Base-by-base conservation (phyloP, 176 grass and related monocot species). In the Carex parvula region DNA sequence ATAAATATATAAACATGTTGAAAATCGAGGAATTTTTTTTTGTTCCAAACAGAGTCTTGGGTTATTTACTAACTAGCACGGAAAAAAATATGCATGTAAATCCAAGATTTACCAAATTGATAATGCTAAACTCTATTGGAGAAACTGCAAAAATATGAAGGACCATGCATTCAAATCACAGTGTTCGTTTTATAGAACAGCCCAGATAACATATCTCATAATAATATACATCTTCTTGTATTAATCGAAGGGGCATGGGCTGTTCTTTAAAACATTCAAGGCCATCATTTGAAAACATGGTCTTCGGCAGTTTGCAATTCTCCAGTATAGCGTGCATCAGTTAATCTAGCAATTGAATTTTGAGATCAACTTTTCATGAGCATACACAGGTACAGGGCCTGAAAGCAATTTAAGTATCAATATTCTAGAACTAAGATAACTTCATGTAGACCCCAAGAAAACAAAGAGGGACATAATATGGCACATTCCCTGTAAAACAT, bases 271-370 rank as follows among this genome's bases (percentile, higher is more conserved):
- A 44, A 74, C 50, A 74, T 24, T 6, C 3, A 74, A 24, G 18
- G 21, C 12, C 18, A 52, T 26, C n/a, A 52, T 74, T 74, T 74
- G 3, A 20, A 48, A 48, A 48, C 69, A 72, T 7, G 12, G 10
- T 22, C 18, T 24, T 41, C 14, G 2, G 66, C 6, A 21, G 16
- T 73, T 22, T 26, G 41, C 70, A 74, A 74, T 52, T 74, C 41
- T 50, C 11, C 44, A 48, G 14, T 50, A 70, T 3, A 74, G 44
- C 4, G 2, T 52, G n/a, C n/a, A 21, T 11, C 41, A 48, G 18
- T 75, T 53, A 53, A 74, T 74, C 20, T 52, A 20, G 70, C 14
- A 20, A 53, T 54, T 75, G 42, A 74, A 74, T 74, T 52, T 52
- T 74, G 20, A 75, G 5, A 52, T 14, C 2, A 75, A 50, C 6